These are phyloP conservation scores for Syncephalastrum sp. DNA, from an alignment of 371 early-diverging fungal species.

Conservation along the genomic window DNA sequence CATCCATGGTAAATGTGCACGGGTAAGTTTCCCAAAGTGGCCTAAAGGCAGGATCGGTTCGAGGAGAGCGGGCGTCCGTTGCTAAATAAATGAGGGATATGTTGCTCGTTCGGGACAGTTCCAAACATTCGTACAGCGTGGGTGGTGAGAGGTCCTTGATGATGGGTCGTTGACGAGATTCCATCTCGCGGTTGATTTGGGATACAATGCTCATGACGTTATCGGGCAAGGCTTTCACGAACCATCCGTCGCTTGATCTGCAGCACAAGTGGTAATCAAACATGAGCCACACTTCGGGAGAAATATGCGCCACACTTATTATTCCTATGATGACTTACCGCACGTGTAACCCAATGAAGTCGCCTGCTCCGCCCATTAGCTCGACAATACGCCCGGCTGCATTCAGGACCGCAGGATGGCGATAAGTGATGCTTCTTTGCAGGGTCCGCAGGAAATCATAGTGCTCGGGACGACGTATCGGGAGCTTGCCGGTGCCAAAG, in stretches of 20 bases:
- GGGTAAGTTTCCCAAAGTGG: conserved; percentile 49
- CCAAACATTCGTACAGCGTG: conserved; percentile 17
- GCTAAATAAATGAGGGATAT: conserved; percentile 53
- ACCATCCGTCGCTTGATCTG: conserved; percentile 59
- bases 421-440: conserved; percentile 40
- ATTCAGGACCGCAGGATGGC: conserved; percentile 43
- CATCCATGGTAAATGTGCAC: conserved; percentile 58
- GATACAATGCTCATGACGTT: conserved; percentile 34
- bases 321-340: conserved; percentile 19
- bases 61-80: conserved; percentile 53
- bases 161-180: conserved; percentile 4
- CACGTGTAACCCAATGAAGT: conserved; percentile 55
- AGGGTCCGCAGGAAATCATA: conserved; percentile 34
- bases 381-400: conserved; percentile 47
- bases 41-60: conserved; percentile 38
- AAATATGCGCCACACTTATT: too few species aligned
- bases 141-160: conserved; percentile 1
- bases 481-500: conserved; percentile 50
- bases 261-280: conserved; percentile 1
- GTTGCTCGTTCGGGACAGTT: conserved; percentile 23
- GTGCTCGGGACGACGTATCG: conserved; percentile 40
- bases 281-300: neutral
- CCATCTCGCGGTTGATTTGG: conserved; percentile 17
- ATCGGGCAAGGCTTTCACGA: conserved; percentile 41
- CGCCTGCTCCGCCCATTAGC: conserved; percentile 50